Evolutionary conservation across 768 basidiomycete genomes (phyloP).

Genomic region (Obba rivulosa): DNA sequence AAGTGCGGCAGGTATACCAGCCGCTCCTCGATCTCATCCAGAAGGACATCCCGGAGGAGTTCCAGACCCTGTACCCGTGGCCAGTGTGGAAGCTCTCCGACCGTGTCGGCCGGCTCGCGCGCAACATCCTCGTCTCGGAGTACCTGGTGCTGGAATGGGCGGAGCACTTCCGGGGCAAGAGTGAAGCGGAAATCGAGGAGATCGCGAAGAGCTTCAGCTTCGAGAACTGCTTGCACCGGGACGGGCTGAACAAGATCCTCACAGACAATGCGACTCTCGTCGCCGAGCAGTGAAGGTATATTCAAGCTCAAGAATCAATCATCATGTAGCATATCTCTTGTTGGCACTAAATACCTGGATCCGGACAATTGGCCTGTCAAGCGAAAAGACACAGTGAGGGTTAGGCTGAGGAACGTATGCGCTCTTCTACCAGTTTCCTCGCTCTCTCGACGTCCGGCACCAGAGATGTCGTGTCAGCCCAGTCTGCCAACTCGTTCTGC

Average conservation of each 20-base stretch:
- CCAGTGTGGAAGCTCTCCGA: conserved; percentile 59
- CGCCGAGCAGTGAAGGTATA: conserved; percentile 1
- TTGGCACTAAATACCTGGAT: no score
- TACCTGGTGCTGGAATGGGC: conserved; percentile 73
- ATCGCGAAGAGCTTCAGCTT: conserved; percentile 75
- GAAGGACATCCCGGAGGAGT: conserved; percentile 44
- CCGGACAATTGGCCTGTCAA: no score
- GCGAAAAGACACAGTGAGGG: no score
- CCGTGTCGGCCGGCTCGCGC: conserved; percentile 52
- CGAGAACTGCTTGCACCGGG: conserved; percentile 62
- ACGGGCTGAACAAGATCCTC: conserved; percentile 41
- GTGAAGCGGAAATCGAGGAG: conserved; percentile 56
- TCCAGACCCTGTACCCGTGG: conserved; percentile 53
- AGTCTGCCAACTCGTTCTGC: conserved; percentile 2
- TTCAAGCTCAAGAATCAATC: no score
- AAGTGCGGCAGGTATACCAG: conserved; percentile 55
- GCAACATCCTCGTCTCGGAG: conserved; percentile 67
- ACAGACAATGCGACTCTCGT: conserved; percentile 23
- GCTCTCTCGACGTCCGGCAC: conserved; percentile 4
- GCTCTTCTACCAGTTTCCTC: conserved; percentile 1
- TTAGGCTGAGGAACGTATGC: no score
- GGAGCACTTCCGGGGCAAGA: conserved; percentile 58
- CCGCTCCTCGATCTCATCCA: conserved; percentile 62
- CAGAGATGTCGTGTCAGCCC: conserved; percentile 2
- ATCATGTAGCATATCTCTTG: no score